A percentile compares a stretch with the other conserved stretches of the same genome.
Evolutionary conservation across 208 protist genomes (phyloP).

Genomic region (Trypanosomatidae sp.): DNA sequence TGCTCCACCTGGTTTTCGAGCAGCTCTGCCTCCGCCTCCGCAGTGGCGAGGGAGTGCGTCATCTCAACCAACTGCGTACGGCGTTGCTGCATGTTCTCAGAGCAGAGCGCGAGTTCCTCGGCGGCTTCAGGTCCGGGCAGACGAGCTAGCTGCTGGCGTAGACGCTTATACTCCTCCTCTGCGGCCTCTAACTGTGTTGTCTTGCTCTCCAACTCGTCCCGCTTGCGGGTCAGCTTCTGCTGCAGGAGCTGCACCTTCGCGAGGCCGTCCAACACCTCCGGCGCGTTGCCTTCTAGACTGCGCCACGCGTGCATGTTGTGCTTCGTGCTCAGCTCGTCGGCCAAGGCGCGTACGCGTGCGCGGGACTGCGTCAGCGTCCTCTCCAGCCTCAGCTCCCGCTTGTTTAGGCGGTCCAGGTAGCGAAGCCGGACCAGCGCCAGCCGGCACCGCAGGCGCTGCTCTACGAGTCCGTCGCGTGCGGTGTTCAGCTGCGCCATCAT

Average conservation of each 20-base stretch:
- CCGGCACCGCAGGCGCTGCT: constrained; percentile 92
- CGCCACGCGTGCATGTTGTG: constrained; percentile 99
- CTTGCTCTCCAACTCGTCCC: constrained; percentile 93
- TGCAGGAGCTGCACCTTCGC: constrained; percentile 98
- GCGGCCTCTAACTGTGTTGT: constrained; percentile 85
- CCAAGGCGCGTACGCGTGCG: constrained; percentile 91
- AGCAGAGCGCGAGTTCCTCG: constrained; percentile 95
- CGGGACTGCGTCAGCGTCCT: constrained; percentile 91
- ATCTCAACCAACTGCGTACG: constrained; percentile 87
- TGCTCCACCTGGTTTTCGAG: constrained; percentile 91
- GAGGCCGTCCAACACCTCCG: constrained; percentile 94
- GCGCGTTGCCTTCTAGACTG: constrained; percentile 95
- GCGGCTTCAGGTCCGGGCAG: constrained; percentile 96
- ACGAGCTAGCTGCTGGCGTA: constrained; percentile 92
- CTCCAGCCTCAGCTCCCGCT: constrained; percentile 86
- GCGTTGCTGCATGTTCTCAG: constrained; percentile 93
- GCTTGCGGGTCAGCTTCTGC: constrained; percentile 94
- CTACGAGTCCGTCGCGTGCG: constrained; percentile 88
- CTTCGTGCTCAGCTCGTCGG: constrained; percentile 97
- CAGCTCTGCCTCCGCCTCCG: constrained; percentile 71
- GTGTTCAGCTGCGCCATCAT: constrained; percentile 85
- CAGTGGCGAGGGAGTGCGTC: constrained; percentile 46
- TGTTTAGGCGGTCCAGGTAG: constrained; percentile 86
- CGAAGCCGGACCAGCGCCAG: constrained; percentile 73
- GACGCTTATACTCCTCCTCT: constrained; percentile 88